Evolutionary conservation across 257 asterid species (phyloP).

Genomic region (Marsdenia floribunda): DNA sequence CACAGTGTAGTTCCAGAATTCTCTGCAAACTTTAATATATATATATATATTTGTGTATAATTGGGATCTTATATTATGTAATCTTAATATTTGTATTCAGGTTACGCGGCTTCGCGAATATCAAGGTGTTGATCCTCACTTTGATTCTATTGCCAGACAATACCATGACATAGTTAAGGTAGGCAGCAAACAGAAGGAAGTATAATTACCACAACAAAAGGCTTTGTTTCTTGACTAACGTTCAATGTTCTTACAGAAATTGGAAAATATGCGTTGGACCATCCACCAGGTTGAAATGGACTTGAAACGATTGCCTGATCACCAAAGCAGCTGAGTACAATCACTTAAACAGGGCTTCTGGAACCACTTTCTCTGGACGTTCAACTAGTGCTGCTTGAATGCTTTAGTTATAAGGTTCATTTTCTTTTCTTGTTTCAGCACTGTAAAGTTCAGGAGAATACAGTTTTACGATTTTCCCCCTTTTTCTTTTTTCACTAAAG

Average conservation of each 20-base stretch:
- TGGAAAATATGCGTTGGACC: constrained; percentile 96
- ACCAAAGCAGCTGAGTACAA: constrained; percentile 32
- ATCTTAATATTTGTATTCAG: constrained; percentile 24
- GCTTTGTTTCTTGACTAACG: not conserved
- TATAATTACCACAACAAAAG: not conserved
- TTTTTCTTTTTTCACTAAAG: no score
- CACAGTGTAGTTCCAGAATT: not conserved
- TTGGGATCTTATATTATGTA: no score
- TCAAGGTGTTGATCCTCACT: constrained; percentile 99
- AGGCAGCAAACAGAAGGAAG: constrained; percentile 8
- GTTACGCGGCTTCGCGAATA: constrained; percentile 88
- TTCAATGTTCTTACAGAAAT: constrained; percentile 48
- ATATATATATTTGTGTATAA: no score
- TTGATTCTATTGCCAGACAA: constrained; percentile 88
- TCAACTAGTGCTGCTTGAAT: not conserved
- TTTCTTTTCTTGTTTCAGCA: not conserved
- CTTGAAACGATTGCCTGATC: constrained; percentile 75
- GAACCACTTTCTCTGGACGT: not conserved
- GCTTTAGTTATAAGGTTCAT: not conserved
- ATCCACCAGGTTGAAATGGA: constrained; percentile 97
- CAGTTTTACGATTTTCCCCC: no score
- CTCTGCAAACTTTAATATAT: constrained; percentile 1
- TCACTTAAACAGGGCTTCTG: constrained; percentile 2
- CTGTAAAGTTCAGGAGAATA: no score
- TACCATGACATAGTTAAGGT: constrained; percentile 95